Base-by-base conservation (phyloP, 2,329 filamentous ascomycete species). In the Mycosphaerella arachidis region DNA sequence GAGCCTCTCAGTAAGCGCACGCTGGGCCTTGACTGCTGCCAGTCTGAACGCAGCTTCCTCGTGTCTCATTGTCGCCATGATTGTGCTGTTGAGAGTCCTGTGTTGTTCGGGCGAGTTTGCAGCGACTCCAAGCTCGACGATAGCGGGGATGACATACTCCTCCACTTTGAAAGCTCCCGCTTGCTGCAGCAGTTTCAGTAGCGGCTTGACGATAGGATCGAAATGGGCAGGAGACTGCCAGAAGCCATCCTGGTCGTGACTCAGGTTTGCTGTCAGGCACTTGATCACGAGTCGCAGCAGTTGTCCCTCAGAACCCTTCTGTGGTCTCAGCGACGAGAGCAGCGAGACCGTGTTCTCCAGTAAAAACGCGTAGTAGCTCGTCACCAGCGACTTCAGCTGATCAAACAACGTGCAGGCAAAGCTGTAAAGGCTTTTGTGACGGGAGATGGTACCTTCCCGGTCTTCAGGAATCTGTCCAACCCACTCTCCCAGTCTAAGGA, bases 211-310 rank as follows among this genome's bases (percentile, higher is more conserved):
- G 43, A 97, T 86, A 30, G 84, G 84, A 59, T 82, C 81, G 71
- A 97, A 96, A 77, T 97, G 92, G 0, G 89, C 84, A 0, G 94
- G 93, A 0, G 90, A 86, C 80, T 96, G 92, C 92, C 92, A 97
- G 79, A 96, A 97, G 74, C 92, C 82, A 73, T 96, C 92, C 76
- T 96, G 90, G 72, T 97, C 94, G 73, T 96, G 86, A 74, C 89
- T 83, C 71, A 97, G 96, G 67, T 86, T 88, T 67, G 86, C 87
- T 30, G 82, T 79, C 50, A 97, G 81, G 20, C 91, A 89, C 56
- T 81, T 79, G 54, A 97, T 82, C 2, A 91, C 84, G 18, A 84
- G 83, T 45, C 81, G 78, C 83, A 90, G 90, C 4, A 97, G 82
- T 48, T 80, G 76, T 66, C 85, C 81, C 20, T 83, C 80, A 18